Conservation (phyloP, 805 yeast genomes). For the Wickerhamomyces mucosus region DNA sequence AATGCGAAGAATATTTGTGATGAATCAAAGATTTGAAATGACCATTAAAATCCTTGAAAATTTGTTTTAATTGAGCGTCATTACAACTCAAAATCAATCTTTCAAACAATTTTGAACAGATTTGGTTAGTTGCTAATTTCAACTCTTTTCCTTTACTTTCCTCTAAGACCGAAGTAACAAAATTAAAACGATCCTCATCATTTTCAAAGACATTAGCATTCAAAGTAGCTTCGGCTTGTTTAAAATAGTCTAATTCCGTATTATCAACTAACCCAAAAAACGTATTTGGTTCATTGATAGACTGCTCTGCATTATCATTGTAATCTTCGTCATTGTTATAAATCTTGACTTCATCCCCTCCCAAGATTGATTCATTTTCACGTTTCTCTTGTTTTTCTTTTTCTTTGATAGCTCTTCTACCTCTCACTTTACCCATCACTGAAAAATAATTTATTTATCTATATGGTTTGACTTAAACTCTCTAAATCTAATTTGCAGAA, state of each 20-base stretch:
- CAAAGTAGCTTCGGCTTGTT: conserved; percentile 81
- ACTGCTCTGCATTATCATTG: conserved; percentile 1
- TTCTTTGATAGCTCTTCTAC: conserved; percentile 29
- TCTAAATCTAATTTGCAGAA: too few species aligned
- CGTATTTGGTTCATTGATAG: conserved; percentile 25
- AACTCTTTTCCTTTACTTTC: conserved; percentile 86
- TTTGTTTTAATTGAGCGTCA: conserved; percentile 51
- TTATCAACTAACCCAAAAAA: conserved; percentile 86
- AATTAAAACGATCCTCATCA: conserved; percentile 63
- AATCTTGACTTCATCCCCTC: conserved; percentile 10
- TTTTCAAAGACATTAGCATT: conserved; percentile 70
- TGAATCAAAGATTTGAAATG: conserved; percentile 67
- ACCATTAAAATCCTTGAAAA: conserved; percentile 63
- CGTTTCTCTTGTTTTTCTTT: conserved; percentile 11
- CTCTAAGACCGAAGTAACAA: conserved; percentile 69
- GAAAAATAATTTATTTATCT: too few species aligned
- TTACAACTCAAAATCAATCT: conserved; percentile 63
- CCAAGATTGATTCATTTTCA: conserved; percentile 4
- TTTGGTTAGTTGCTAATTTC: conserved; percentile 87
- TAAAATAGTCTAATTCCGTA: conserved; percentile 82
- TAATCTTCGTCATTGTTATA: conserved; percentile 6
- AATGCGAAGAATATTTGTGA: conserved; percentile 92
- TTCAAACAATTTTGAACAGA: conserved; percentile 89
- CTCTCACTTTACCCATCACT: conserved; percentile 28
- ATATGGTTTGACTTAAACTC: too few species aligned